Conservation (phyloP, 179 eudicot genomes). For the Patellifolia procumbens region DNA sequence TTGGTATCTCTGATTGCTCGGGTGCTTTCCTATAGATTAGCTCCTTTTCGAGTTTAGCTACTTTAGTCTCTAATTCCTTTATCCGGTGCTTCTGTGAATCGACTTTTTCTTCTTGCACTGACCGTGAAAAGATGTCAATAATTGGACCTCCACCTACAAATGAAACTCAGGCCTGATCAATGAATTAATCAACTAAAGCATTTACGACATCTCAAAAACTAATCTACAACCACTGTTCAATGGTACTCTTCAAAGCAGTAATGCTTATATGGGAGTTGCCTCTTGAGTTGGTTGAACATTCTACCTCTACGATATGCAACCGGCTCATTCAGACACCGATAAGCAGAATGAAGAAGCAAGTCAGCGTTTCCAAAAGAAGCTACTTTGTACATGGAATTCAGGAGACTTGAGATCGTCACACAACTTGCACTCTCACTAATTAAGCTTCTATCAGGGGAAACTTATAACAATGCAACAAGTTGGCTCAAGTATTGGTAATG, state of each 20-base stretch:
- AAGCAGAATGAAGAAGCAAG: background rate
- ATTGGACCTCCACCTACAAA: constrained; percentile 43
- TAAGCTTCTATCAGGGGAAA: background rate
- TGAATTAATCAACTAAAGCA: background rate
- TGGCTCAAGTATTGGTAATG: no score
- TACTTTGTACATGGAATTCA: background rate
- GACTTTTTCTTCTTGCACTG: constrained; percentile 33
- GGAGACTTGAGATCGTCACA: background rate
- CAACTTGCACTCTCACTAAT: background rate
- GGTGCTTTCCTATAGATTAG: background rate
- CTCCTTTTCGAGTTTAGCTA: constrained; percentile 33
- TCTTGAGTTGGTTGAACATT: background rate
- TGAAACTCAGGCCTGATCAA: background rate
- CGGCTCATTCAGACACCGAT: background rate
- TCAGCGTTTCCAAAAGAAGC: background rate
- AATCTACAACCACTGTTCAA: background rate
- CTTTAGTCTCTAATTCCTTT: constrained; percentile 30
- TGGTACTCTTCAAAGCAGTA: background rate
- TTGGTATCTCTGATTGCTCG: constrained; percentile 5
- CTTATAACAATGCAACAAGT: background rate
- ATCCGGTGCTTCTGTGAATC: constrained; percentile 27
- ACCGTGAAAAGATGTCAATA: constrained; percentile 29
- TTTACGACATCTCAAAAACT: background rate
- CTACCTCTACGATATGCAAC: background rate
- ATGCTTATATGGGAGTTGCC: background rate